Evolutionary conservation across 345 rosid genomes (phyloP), one percentile per base, ranked within the genome.

Genomic region (Eucalyptus pauciflora): DNA sequence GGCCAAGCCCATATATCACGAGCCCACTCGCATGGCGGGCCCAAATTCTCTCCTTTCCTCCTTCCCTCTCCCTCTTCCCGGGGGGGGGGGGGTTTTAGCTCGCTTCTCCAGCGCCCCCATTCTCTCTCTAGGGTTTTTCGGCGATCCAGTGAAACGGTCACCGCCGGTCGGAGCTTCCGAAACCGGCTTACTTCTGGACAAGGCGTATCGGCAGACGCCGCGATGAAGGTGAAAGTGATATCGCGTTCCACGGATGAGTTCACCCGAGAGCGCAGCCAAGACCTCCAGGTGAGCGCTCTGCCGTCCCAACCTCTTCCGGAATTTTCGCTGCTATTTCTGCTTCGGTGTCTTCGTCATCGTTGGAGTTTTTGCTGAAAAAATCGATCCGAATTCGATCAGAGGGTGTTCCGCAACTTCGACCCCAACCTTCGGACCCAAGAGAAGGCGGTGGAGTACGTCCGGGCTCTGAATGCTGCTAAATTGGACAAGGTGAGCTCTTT

Each of bases 221-320:
- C 60, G 86, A 90, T 98, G 99, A 97, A 93, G 93, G 95, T 98
- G 45, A 97, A 97, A 92, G 95, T 93, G 51, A 94, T 98, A 88
- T 98, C 99, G 16, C 95, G 99, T 67, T 94, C 99, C 7, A 91
- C 92, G 10, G 99, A 98, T 90, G 99, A 97, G 86, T 98, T 95
- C 94, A 98, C 99, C 87, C 95, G 99, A 88, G 99, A 97, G 87
- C 93, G 99, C 90, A 97, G 99, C 94, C 96, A 97, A 85, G 99
- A 98, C 88, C 97, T 98, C 50, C 99, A 95, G 96, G 98, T 96
- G 86, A 56, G 52, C 7, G 46, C 10, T 18, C 5, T 18, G 37
- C 27, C 2, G 54, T 29, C 80, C 4, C 4, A 16, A 17, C 14
- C 80, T 8, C 80, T 29, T 69, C 18, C 20, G 2, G 13, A 64